phyloP scores from a whole-genome alignment of 176 grass and related monocot genomes.

The Neostapfia colusana region DNA sequence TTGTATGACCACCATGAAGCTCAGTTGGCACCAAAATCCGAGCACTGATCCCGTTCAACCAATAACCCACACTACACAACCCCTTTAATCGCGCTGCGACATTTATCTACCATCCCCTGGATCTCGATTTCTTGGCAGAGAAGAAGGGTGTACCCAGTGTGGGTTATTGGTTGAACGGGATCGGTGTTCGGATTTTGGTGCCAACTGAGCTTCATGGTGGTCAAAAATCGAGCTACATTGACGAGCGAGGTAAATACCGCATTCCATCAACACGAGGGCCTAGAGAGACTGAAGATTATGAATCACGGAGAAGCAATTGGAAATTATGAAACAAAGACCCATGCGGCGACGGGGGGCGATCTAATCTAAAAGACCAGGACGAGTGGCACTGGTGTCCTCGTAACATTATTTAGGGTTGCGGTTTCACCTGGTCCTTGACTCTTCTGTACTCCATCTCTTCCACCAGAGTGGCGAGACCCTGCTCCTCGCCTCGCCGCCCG shows the following conservation, averaged over 20 bases:
- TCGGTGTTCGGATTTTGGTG: too few species aligned
- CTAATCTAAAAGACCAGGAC: slow-evolving; percentile 13
- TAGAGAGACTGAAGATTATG: neutral
- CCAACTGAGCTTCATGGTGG: too few species aligned
- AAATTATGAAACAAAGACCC: neutral
- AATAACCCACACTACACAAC: neutral
- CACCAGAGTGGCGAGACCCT: neutral
- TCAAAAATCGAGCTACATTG: neutral
- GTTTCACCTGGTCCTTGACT: slow-evolving; percentile 57
- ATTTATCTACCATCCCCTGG: neutral
- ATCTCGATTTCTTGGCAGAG: neutral
- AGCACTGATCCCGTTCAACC: too few species aligned
- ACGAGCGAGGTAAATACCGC: neutral
- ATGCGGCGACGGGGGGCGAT: neutral
- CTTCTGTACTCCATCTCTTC: slow-evolving; percentile 60
- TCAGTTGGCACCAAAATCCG: neutral
- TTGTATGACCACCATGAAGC: neutral
- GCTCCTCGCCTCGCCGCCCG: neutral
- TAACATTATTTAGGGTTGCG: neutral
- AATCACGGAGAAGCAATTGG: slow-evolving; percentile 13
- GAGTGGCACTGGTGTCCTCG: neutral
- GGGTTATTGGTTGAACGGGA: too few species aligned
- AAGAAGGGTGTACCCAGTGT: too few species aligned
- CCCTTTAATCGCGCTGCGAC: neutral
- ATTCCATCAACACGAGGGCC: neutral